Percentiles rank a stretch among this genome's conserved stretches.
Conservation (phyloP, 148 eudicot species). For the Chenopodium suecicum region DNA sequence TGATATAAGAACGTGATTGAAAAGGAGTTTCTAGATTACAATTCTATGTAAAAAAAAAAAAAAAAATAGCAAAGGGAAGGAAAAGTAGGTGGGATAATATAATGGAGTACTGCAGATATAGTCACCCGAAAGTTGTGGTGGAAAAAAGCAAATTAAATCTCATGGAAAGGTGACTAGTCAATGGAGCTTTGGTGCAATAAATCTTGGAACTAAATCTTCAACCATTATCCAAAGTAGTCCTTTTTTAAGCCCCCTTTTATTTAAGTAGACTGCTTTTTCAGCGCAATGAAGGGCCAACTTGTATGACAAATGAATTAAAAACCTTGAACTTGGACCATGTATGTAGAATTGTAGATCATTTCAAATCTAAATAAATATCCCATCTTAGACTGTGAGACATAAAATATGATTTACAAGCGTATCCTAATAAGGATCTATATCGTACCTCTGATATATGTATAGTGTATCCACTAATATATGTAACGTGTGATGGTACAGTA, state of each 20-base stretch:
- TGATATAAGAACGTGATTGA: slow-evolving; percentile 5
- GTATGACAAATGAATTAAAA: not conserved
- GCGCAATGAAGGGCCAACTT: slow-evolving; percentile 28
- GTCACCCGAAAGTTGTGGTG: slow-evolving; percentile 19
- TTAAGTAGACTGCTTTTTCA: slow-evolving; percentile 19
- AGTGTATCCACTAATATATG: too few relatives aligned
- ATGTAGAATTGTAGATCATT: not conserved
- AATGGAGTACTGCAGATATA: not conserved
- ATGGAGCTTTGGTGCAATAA: slow-evolving; percentile 23
- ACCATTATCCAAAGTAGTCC: slow-evolving; percentile 36
- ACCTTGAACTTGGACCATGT: slow-evolving; percentile 18
- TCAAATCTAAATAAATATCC: not conserved
- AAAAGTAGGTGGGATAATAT: slow-evolving; percentile 12
- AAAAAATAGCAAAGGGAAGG: not conserved
- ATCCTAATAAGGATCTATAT: too few relatives aligned
- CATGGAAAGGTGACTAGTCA: slow-evolving; percentile 36
- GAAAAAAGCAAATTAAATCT: slow-evolving; percentile 24
- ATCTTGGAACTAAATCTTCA: slow-evolving; percentile 36
- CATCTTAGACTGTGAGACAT: too few relatives aligned
- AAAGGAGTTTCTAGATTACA: slow-evolving; percentile 16
- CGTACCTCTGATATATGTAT: too few relatives aligned
- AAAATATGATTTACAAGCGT: too few relatives aligned
- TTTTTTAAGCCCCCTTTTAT: slow-evolving; percentile 17
- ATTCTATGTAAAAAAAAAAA: not conserved
- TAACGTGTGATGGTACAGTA: too few relatives aligned